Conservation (phyloP, 306 rosid genomes). For the Ammopiptanthus mongolicus region DNA sequence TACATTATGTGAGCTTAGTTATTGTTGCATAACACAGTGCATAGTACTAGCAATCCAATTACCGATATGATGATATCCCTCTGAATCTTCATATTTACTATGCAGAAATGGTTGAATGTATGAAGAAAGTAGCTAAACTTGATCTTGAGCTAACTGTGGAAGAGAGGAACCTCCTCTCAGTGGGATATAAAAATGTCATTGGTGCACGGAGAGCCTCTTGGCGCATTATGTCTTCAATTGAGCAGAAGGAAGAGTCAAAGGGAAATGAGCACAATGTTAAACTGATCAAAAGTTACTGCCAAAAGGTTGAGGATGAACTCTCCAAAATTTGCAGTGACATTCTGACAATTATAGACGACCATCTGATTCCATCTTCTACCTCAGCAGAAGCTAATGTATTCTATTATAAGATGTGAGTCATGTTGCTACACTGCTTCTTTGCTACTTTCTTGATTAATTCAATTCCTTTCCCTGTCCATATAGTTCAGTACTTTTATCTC, state of each 20-base stretch:
- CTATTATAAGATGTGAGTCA: slow-evolving; percentile 91
- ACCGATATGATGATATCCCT: neutral
- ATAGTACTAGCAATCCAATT: neutral
- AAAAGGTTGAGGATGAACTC: slow-evolving; percentile 95
- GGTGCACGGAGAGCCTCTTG: slow-evolving; percentile 97
- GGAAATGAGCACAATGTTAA: slow-evolving; percentile 87
- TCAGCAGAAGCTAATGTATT: slow-evolving; percentile 93
- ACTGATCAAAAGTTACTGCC: slow-evolving; percentile 81
- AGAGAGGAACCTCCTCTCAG: slow-evolving; percentile 98
- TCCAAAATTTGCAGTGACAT: slow-evolving; percentile 83
- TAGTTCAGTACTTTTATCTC: neutral
- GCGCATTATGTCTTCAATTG: slow-evolving; percentile 98
- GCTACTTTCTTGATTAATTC: neutral
- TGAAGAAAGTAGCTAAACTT: slow-evolving; percentile 85
- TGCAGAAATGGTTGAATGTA: slow-evolving; percentile 96
- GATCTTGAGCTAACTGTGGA: slow-evolving; percentile 93
- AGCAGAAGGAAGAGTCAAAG: slow-evolving; percentile 96
- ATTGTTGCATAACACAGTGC: neutral
- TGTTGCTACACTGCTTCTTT: neutral
- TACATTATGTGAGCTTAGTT: neutral
- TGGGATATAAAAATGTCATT: slow-evolving; percentile 93
- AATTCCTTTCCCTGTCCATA: neutral
- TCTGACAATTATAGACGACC: slow-evolving; percentile 74
- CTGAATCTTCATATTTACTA: slow-evolving; percentile 14
- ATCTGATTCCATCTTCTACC: slow-evolving; percentile 73